Conservation (phyloP, 75 land plant species). For the Pinus albicaulis region DNA sequence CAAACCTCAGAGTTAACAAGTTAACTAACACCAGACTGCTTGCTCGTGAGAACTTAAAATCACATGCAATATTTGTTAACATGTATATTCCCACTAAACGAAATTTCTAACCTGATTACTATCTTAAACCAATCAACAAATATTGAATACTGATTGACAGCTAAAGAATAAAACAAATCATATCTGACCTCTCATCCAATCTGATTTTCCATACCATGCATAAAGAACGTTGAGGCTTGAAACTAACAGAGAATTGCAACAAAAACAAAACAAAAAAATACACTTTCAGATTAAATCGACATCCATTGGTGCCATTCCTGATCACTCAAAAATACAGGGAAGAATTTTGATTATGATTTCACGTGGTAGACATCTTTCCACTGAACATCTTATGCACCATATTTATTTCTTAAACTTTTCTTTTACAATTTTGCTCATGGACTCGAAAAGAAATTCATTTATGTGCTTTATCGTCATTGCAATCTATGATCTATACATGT, state of each 20-base stretch:
- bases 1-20: background rate
- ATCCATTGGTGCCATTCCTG: background rate
- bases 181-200: background rate
- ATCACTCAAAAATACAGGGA: no score
- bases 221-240: background rate
- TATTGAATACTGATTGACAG: background rate
- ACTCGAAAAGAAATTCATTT: no score
- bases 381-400: background rate
- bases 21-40: background rate
- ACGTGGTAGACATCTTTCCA: background rate
- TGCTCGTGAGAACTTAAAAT: background rate
- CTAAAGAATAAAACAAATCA: background rate
- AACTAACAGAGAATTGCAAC: background rate
- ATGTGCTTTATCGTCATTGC: no score
- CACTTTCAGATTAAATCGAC: background rate
- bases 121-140: background rate
- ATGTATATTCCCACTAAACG: background rate
- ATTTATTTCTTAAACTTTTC: background rate
- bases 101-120: background rate
- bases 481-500: background rate
- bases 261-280: background rate
- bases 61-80: background rate
- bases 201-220: background rate
- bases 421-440: no score
- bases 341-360: background rate